phyloP scores from a whole-genome alignment of 352 stramenopile species.

The Globisporangium iwayamae region DNA sequence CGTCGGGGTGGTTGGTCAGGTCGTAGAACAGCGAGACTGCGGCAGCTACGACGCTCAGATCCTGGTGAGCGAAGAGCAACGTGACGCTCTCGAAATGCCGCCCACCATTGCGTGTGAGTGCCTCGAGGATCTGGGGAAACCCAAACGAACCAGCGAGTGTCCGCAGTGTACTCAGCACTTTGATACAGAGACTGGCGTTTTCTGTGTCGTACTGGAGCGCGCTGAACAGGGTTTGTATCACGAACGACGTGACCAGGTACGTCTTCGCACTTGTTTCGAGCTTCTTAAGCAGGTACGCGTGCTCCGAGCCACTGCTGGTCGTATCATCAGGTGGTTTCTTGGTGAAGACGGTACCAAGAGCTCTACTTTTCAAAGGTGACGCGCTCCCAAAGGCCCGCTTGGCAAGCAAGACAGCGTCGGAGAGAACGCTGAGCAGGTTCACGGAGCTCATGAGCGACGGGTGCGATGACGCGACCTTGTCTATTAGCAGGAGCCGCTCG shows the following conservation, averaged over 20 bases:
- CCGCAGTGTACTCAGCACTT: constrained; percentile 38
- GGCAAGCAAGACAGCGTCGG: neutral
- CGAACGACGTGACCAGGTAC: constrained; percentile 6
- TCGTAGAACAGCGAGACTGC: constrained; percentile 58
- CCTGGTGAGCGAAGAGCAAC: constrained; percentile 33
- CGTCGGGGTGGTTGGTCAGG: constrained; percentile 47
- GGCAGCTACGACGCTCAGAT: constrained; percentile 28
- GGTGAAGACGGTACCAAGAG: too few relatives aligned
- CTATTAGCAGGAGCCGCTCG: constrained; percentile 8
- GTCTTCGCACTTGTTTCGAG: constrained; percentile 5
- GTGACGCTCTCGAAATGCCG: constrained; percentile 46
- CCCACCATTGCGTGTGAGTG: constrained; percentile 50
- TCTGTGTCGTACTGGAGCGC: neutral
- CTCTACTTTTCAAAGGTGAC: neutral
- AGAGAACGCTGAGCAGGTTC: constrained; percentile 9
- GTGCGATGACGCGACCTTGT: neutral
- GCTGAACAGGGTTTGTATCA: constrained; percentile 13
- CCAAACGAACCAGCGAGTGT: constrained; percentile 41
- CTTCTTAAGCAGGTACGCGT: constrained; percentile 5
- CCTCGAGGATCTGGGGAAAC: constrained; percentile 51
- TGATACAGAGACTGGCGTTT: constrained; percentile 26
- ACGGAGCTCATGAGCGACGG: constrained; percentile 17
- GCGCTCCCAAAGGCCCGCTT: constrained; percentile 8
- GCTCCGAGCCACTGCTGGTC: neutral
- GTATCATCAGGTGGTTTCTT: neutral